These are phyloP conservation scores for Mycena sp. DNA, from an alignment of 1,284 basidiomycete species.

Conservation along the genomic window DNA sequence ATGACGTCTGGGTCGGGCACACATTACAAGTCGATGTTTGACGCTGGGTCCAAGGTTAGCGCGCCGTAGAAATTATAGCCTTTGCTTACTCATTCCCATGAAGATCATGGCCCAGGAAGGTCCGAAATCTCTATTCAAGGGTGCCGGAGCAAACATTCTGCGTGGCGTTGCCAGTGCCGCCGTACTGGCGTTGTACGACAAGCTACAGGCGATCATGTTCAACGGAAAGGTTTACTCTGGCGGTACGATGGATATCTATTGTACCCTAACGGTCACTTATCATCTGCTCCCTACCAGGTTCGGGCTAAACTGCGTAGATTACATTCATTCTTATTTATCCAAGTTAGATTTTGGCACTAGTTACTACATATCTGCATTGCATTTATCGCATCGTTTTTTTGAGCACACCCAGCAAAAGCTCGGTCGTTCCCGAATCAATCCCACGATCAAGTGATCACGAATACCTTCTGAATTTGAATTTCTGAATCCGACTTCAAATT, in stretches of 20 bases:
- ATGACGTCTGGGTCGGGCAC: conserved; percentile 66
- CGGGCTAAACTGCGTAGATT: conserved; percentile 50
- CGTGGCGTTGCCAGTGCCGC: conserved; percentile 79
- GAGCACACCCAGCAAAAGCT: too few species aligned
- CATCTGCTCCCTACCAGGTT: conserved; percentile 39
- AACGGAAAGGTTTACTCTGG: conserved; percentile 48
- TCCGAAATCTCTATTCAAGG: conserved; percentile 66
- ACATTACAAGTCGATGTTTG: conserved; percentile 63
- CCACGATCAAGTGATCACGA: too few species aligned
- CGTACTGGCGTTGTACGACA: conserved; percentile 75
- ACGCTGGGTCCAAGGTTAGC: conserved; percentile 57
- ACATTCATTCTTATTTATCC: too few species aligned
- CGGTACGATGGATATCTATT: conserved; percentile 7
- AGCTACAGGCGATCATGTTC: conserved; percentile 56
- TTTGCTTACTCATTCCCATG: not conserved
- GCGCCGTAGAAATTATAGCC: not conserved
- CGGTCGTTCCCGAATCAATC: too few species aligned
- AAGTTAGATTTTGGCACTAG: too few species aligned
- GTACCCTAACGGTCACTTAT: not conserved
- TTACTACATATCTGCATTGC: too few species aligned
- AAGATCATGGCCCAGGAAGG: conserved; percentile 70
- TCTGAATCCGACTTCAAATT: too few species aligned
- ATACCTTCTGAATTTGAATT: too few species aligned
- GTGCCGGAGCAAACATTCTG: conserved; percentile 69
- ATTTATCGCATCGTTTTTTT: too few species aligned